Evolutionary conservation across 2,329 filamentous ascomycete species (phyloP).

Genomic region (Calonectria pseudoreteaudii): DNA sequence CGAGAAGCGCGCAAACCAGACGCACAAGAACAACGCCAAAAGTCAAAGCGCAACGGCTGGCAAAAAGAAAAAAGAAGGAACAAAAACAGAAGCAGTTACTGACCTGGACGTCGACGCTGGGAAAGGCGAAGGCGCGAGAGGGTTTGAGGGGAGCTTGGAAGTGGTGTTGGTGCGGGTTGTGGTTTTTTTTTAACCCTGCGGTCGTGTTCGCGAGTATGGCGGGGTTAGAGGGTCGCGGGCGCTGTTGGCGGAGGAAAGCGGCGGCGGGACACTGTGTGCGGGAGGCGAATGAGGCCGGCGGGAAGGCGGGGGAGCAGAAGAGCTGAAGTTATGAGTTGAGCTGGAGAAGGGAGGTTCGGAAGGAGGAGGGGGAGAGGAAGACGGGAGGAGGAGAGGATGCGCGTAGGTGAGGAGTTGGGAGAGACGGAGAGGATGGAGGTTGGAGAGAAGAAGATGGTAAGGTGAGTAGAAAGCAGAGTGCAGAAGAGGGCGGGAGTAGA

Average conservation of each 20-base stretch:
- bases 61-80: background rate
- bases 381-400: slow-evolving; percentile 43
- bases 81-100: slow-evolving; percentile 22
- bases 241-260: slow-evolving; percentile 36
- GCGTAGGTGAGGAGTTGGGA: slow-evolving; percentile 38
- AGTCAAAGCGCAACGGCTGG: background rate
- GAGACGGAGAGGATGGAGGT: slow-evolving; percentile 40
- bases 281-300: slow-evolving; percentile 30
- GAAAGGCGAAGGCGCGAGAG: slow-evolving; percentile 38
- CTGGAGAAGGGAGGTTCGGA: slow-evolving; percentile 38
- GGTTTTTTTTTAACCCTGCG: slow-evolving; percentile 41
- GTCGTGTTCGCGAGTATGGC: slow-evolving; percentile 46
- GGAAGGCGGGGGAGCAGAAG: slow-evolving; percentile 32
- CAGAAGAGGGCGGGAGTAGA: slow-evolving; percentile 23
- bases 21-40: background rate
- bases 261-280: slow-evolving; percentile 27
- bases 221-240: slow-evolving; percentile 47
- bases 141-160: slow-evolving; percentile 29
- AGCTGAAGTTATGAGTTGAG: slow-evolving; percentile 35
- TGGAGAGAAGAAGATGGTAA: slow-evolving; percentile 47
- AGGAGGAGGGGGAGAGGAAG: slow-evolving; percentile 36
- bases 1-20: background rate
- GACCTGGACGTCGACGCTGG: slow-evolving; percentile 40
- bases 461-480: slow-evolving; percentile 30
- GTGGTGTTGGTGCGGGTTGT: slow-evolving; percentile 39